Conservation (phyloP, 2,329 filamentous ascomycete genomes). For the Cadophora malorum region DNA sequence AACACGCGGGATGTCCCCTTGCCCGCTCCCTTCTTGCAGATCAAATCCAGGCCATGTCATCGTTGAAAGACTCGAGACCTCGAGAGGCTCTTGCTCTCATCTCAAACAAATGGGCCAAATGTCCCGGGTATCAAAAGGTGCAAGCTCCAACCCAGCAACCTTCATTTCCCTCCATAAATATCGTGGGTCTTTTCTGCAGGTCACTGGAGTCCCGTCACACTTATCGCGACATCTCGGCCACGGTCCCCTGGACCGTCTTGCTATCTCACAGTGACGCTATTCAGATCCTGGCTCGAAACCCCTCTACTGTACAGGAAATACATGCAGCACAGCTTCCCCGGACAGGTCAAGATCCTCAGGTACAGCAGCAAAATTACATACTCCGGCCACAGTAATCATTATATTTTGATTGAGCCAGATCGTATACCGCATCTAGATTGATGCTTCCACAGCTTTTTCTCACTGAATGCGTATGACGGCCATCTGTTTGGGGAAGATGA, state of each 20-base stretch:
- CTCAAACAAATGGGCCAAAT: slow-evolving; percentile 3
- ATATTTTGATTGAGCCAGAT: not conserved
- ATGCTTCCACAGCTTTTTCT: not conserved
- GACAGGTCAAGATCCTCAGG: not conserved
- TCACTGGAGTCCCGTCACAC: slow-evolving; percentile 6
- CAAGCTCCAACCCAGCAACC: slow-evolving; percentile 17
- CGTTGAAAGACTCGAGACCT: not conserved
- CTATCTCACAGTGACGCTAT: slow-evolving; percentile 14
- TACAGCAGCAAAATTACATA: not conserved
- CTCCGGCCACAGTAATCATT: not conserved
- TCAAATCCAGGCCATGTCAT: slow-evolving; percentile 8
- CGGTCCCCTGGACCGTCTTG: not conserved
- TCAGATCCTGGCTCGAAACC: not conserved
- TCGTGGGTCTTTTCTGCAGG: slow-evolving; percentile 8
- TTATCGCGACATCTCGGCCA: slow-evolving; percentile 7
- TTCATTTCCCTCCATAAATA: slow-evolving; percentile 1
- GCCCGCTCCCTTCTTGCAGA: not conserved
- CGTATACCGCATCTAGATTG: not conserved
- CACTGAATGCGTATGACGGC: not conserved
- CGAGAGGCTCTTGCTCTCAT: not conserved
- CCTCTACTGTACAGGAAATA: not conserved
- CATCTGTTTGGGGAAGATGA: not conserved
- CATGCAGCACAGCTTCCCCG: not conserved
- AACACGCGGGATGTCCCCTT: not conserved
- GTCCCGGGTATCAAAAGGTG: not conserved